Percentiles rank a stretch among this genome's conserved stretches.
phyloP scores from a whole-genome alignment of 495 filamentous ascomycete genomes.

The Trichoderma orchidacearum region DNA sequence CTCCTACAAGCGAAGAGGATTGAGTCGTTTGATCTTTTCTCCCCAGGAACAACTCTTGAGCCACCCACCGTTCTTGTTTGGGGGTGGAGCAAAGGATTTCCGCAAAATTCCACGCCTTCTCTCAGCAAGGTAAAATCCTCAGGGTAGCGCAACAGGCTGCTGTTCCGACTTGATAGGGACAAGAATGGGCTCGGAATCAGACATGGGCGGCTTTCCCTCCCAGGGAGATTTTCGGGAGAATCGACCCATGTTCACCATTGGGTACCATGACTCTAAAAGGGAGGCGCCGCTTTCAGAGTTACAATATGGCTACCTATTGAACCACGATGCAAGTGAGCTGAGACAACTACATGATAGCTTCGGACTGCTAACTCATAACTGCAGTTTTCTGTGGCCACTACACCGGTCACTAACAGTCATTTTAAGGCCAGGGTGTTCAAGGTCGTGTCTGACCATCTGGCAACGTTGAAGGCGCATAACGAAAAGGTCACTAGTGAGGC shows the following conservation, averaged over 20 bases:
- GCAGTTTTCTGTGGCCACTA: slow-evolving; percentile 88
- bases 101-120: background rate
- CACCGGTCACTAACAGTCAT: slow-evolving; percentile 68
- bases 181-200: background rate
- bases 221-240: background rate
- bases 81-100: background rate
- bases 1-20: background rate
- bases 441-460: slow-evolving; percentile 45
- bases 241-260: slow-evolving; percentile 59
- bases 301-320: slow-evolving; percentile 55
- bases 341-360: background rate
- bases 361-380: background rate
- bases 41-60: no score
- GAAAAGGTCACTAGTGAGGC: slow-evolving; percentile 8
- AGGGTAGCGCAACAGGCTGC: background rate
- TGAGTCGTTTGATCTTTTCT: no score
- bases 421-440: slow-evolving; percentile 67
- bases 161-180: background rate
- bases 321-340: slow-evolving; percentile 37
- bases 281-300: slow-evolving; percentile 43
- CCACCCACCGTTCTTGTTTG: no score
- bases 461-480: slow-evolving; percentile 13
- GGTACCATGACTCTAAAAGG: slow-evolving; percentile 67
- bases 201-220: background rate
- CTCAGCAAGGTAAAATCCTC: background rate